A percentile compares a stretch with the other conserved stretches of the same genome.
phyloP scores from a whole-genome alignment of 1,284 basidiomycete species.

The Austroboletus niveus region DNA sequence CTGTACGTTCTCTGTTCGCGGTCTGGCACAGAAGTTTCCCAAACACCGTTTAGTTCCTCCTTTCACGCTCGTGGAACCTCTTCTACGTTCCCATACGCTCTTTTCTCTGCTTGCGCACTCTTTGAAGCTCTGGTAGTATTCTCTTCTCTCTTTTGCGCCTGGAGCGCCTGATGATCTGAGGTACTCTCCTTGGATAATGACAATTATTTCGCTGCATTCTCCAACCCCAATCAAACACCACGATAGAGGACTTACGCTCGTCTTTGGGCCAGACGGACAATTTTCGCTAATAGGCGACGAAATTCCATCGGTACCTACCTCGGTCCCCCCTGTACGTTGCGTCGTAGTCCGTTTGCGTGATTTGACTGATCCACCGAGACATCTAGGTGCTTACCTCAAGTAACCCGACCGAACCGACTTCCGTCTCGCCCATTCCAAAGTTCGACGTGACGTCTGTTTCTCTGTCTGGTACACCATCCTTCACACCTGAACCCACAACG shows the following conservation, averaged over 20 bases:
- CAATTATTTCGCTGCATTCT: slow-evolving; percentile 7
- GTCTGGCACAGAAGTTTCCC: no score
- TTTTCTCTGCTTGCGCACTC: neutral
- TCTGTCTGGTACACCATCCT: neutral
- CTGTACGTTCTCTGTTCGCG: no score
- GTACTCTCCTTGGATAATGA: slow-evolving; percentile 19
- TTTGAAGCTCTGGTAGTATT: slow-evolving; percentile 17
- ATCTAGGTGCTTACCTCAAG: slow-evolving; percentile 10
- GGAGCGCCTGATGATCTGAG: slow-evolving; percentile 28
- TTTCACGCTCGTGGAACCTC: neutral
- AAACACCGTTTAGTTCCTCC: slow-evolving; percentile 2
- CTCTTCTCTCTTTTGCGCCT: slow-evolving; percentile 19
- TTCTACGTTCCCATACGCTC: slow-evolving; percentile 1
- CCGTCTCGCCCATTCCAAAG: slow-evolving; percentile 10
- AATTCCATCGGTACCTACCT: slow-evolving; percentile 4
- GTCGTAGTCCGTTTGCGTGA: neutral
- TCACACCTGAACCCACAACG: slow-evolving; percentile 1
- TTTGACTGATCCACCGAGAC: neutral
- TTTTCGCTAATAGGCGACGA: slow-evolving; percentile 23
- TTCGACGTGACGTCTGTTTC: no score
- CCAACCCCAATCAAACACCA: slow-evolving; percentile 11
- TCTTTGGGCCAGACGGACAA: slow-evolving; percentile 29
- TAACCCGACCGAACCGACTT: neutral
- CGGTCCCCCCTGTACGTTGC: slow-evolving; percentile 8
- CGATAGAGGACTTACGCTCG: slow-evolving; percentile 22